phyloP scores from a whole-genome alignment of 2,329 filamentous ascomycete species.

The Microsporum ferrugineum region DNA sequence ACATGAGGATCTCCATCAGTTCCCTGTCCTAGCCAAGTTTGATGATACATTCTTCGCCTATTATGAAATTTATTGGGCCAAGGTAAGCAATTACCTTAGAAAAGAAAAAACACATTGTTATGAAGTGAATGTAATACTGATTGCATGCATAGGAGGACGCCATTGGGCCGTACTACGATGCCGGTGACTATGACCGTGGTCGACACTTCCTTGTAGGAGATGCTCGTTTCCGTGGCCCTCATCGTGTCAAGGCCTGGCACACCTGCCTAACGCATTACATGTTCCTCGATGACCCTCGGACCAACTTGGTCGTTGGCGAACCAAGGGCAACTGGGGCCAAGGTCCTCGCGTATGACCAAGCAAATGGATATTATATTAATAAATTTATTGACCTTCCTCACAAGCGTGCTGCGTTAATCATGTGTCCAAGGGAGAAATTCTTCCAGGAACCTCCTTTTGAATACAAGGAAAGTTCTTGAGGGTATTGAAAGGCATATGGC shows the following conservation, averaged over 20 bases:
- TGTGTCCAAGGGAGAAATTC: conserved; percentile 55
- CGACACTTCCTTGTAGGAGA: conserved; percentile 51
- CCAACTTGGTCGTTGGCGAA: conserved; percentile 47
- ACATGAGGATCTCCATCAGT: conserved; percentile 59
- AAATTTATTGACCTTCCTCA: conserved; percentile 62
- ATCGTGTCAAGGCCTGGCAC: conserved; percentile 49
- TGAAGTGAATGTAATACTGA: conserved; percentile 6
- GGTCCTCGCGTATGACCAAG: conserved; percentile 62
- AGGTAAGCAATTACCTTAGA: conserved; percentile 32
- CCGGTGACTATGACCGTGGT: conserved; percentile 47
- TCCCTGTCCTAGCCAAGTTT: conserved; percentile 60
- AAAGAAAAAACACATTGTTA: neutral
- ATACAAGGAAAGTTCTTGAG: neutral
- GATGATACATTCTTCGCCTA: conserved; percentile 62
- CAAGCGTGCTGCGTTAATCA: conserved; percentile 57
- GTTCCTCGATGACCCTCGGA: conserved; percentile 49
- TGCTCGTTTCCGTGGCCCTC: conserved; percentile 42
- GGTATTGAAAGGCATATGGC: no score
- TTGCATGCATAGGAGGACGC: conserved; percentile 42
- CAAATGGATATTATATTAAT: conserved; percentile 60
- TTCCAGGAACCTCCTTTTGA: conserved; percentile 48
- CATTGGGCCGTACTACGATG: conserved; percentile 47
- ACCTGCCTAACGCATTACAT: conserved; percentile 48
- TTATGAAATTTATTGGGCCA: conserved; percentile 71
- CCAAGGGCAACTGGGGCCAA: conserved; percentile 59